Evolutionary conservation across 257 asterid genomes (phyloP), one percentile per base, ranked within the genome.

Genomic region (Paraleonurus japonicus): DNA sequence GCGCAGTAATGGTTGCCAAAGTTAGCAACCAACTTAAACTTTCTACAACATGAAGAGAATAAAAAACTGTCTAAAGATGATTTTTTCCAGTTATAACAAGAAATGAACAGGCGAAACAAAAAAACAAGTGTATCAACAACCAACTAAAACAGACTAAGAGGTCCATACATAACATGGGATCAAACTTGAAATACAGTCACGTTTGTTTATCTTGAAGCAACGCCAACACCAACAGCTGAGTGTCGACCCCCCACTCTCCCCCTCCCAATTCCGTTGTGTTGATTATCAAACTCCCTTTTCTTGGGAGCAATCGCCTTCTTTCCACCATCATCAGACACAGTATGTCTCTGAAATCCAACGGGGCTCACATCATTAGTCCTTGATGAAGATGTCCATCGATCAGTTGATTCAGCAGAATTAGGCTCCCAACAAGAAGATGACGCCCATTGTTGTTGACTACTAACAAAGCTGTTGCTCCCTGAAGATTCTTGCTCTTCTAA

Each of bases 401-500:
- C 90, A 8, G 89, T 84, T 4, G 94, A 88, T 28, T 86, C 92
- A 22, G 87, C 90, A 1, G 95, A 90, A 61, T 85, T 88, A 3
- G 96, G 95, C 81, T 90, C 92, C 98, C 96, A 90, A 11, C 81
- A 23, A 13, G 96, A 83, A 59, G 90, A 81, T 15, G 89, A 80
- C 62, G 79, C 76, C 92, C 85, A 81, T 2, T 82, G 79, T 58
- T 79, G 95, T 65, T 79, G 89, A 67, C 84, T 76, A n/a, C 87
- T 86, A 4, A 35, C 83, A 57, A 83, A 64, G 75, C 92, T 89
- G 61, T 92, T 92, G 80, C 97, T 92, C 7, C 96, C 96, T 1
- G 96, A 90, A 28, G 98, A 90, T 79, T 92, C 98, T 77, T 85
- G 87, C 75, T 84, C 92, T 63, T 88, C 97, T 45, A 75, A 35